Percentiles rank a stretch among this genome's conserved stretches.
These are phyloP conservation scores for Pythium oligandrum DNA, from an alignment of 352 stramenopile species.

Conservation along the genomic window DNA sequence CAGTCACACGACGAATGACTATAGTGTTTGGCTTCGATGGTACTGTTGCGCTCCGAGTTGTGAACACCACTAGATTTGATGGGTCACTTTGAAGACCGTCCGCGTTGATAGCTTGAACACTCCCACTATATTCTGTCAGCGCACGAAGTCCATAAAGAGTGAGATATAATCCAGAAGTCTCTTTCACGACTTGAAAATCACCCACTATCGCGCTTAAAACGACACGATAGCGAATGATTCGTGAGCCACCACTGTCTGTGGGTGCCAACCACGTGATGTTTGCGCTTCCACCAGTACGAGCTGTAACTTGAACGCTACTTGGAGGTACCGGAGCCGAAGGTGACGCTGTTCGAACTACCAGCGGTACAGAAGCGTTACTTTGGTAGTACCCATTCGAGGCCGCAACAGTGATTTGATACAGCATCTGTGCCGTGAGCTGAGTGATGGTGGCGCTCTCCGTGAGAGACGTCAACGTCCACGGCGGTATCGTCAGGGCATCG, in stretches of 20 bases:
- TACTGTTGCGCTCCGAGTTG: conserved; percentile 25
- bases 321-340: conserved; percentile 28
- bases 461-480: conserved; percentile 14
- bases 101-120: conserved; percentile 29
- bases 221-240: conserved; percentile 29
- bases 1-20: conserved; percentile 22
- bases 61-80: conserved; percentile 16
- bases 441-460: conserved; percentile 15
- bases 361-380: conserved; percentile 11
- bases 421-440: conserved; percentile 20
- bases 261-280: conserved; percentile 39
- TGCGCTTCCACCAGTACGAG: conserved; percentile 32
- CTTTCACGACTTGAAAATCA: neutral
- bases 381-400: conserved; percentile 20
- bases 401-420: conserved; percentile 28
- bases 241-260: conserved; percentile 34
- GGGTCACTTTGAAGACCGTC: conserved; percentile 23
- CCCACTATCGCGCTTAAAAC: conserved; percentile 1
- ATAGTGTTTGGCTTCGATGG: conserved; percentile 30
- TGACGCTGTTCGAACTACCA: conserved; percentile 17
- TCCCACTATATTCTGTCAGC: conserved; percentile 27
- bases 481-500: too few species aligned
- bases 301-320: conserved; percentile 16
- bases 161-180: neutral
- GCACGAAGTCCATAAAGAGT: conserved; percentile 24